Evolutionary conservation across 78 protist species (phyloP), one percentile per base, ranked within the genome.

Genomic region (Polysphondylium violaceum): DNA sequence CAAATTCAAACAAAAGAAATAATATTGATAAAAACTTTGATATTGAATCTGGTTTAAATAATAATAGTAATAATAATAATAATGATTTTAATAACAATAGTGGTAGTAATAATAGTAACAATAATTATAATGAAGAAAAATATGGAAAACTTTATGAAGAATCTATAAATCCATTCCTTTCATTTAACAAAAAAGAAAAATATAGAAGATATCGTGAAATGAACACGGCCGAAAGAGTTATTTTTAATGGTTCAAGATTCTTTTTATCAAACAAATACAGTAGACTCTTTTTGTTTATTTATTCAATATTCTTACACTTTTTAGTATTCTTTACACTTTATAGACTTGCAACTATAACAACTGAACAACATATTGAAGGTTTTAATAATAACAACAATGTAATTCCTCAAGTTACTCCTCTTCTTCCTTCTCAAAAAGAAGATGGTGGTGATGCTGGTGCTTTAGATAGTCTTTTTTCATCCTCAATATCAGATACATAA

Each of bases 71-170:
- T 19, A 44, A 27, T 27, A 23, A 35, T 27, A 27, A 23, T 50
- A 50, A 33, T 21, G 50, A 3, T 63, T 43, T 2, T 63, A 35
- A 11, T 56, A 25, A 21, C 25, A 25, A 1, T 41, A 23, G 17
- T 38, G 76, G 59, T 71, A 47, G 76, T 38, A 44, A 35, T 44
- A 44, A n/a, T 56, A 55, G 64, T 25, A 41, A 36, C 11, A 38
- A 59, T 51, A 53, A 67, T 61, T 23, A 74, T 63, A 44, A 69
- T 3, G 96, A 89, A 23, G 76, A 77, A 23, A 73, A 21, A 63
- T 83, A 75, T 76, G 88, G 75, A 6, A 74, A 76, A 44, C 71
- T 94, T 40, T 95, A 96, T 71, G 98, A 96, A 64, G 96, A 94
- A 25, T 44, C 76, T 19, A 73, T 96, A 27, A 96, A 93, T 83